Evolutionary conservation across 2,329 filamentous ascomycete genomes (phyloP).

Genomic region (Trichoderma cornu-damae): DNA sequence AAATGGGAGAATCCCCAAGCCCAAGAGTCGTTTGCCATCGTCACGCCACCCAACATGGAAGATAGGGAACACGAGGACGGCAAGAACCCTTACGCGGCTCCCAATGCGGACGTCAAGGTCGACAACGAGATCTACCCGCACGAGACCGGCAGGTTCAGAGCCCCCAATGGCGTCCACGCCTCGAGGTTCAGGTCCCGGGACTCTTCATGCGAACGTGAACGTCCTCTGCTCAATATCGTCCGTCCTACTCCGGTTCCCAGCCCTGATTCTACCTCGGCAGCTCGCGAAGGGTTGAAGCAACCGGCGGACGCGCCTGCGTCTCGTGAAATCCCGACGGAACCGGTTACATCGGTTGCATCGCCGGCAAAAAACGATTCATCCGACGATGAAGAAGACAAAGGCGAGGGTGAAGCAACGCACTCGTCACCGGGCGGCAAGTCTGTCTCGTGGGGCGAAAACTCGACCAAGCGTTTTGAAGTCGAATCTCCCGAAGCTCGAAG

Average conservation of each 20-base stretch:
- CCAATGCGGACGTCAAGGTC: constrained; percentile 59
- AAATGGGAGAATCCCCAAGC: constrained; percentile 45
- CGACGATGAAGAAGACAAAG: constrained; percentile 36
- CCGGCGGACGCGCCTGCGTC: constrained; percentile 21
- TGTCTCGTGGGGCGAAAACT: constrained; percentile 61
- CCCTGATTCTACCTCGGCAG: constrained; percentile 41
- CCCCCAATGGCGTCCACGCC: constrained; percentile 24
- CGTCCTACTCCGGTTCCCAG: constrained; percentile 51
- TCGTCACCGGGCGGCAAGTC: constrained; percentile 45
- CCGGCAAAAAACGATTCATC: constrained; percentile 23
- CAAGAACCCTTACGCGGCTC: constrained; percentile 50
- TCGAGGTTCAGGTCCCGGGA: constrained; percentile 44
- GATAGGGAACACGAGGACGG: constrained; percentile 32
- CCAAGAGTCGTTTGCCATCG: constrained; percentile 41
- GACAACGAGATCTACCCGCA: constrained; percentile 54
- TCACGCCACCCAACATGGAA: constrained; percentile 51
- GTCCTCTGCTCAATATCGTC: constrained; percentile 57
- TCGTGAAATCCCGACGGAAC: constrained; percentile 21
- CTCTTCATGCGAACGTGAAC: constrained; percentile 49
- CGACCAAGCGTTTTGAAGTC: constrained; percentile 59
- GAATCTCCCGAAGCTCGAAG: constrained; percentile 50
- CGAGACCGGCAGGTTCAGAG: constrained; percentile 41
- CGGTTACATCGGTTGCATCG: too few relatives aligned
- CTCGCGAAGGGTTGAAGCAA: constrained; percentile 21
- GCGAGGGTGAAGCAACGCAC: constrained; percentile 41